Conservation (phyloP, 1,284 basidiomycete species). For the Ceratobasidium sp. region DNA sequence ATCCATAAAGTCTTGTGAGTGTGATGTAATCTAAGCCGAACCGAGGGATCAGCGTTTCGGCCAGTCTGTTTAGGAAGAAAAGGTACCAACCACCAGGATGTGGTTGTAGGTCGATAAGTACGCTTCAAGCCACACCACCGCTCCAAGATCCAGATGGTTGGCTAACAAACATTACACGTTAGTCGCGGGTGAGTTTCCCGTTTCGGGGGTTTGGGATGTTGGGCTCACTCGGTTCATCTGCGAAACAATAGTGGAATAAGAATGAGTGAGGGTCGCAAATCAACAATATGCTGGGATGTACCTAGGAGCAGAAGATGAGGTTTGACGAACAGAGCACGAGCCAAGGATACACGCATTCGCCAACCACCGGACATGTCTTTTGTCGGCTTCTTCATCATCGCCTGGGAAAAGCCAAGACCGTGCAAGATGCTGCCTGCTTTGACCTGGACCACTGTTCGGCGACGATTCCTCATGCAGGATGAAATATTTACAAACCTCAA, state of each 20-base stretch:
- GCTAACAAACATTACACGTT: conserved; percentile 46
- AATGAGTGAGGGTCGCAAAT: neutral
- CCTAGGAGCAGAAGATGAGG: conserved; percentile 94
- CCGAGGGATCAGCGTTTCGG: conserved; percentile 20
- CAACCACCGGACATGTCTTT: conserved; percentile 83
- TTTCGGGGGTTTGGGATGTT: neutral
- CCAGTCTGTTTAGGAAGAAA: neutral
- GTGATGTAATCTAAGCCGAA: conserved; percentile 72
- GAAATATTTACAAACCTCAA: conserved; percentile 61
- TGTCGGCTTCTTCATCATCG: conserved; percentile 96
- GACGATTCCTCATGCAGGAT: neutral
- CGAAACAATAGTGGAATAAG: neutral
- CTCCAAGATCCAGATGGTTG: conserved; percentile 93
- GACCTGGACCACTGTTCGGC: conserved; percentile 49
- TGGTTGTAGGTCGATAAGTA: conserved; percentile 98
- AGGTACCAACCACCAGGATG: conserved; percentile 73
- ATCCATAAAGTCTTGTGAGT: conserved; percentile 99
- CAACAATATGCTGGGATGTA: conserved; percentile 48
- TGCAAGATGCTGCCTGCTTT: conserved; percentile 96
- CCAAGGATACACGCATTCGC: conserved; percentile 79
- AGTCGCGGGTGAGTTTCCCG: neutral
- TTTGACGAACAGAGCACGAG: conserved; percentile 94
- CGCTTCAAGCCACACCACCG: conserved; percentile 98
- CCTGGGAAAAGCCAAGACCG: conserved; percentile 90
- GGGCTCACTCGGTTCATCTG: conserved; percentile 48